Conservation (phyloP, 108 stramenopile genomes). For the Nitzschia inconspicua region DNA sequence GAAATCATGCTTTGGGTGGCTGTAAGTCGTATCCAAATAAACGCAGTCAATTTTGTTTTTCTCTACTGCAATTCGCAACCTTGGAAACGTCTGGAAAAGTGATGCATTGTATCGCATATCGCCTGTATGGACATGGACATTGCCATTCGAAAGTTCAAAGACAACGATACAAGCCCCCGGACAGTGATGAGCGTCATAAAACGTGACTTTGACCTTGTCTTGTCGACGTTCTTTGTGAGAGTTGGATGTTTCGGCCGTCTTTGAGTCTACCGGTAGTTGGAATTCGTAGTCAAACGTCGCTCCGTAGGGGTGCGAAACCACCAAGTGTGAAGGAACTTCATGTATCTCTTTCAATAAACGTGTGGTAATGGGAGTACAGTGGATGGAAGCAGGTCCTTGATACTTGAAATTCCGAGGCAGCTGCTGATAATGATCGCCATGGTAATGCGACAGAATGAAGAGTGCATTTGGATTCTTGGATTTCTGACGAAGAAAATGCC, state of each 20-base stretch:
- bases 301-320: constrained; percentile 48
- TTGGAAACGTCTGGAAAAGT: constrained; percentile 47
- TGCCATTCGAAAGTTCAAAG: constrained; percentile 32
- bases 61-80: constrained; percentile 26
- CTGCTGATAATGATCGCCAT: constrained; percentile 54
- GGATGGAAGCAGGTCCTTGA: constrained; percentile 51
- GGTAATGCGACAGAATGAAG: constrained; percentile 59
- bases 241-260: neutral
- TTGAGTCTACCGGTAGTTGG: neutral
- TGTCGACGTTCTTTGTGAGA: too few species aligned
- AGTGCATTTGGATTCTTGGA: constrained; percentile 16
- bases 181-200: constrained; percentile 73
- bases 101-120: constrained; percentile 67
- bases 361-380: constrained; percentile 62
- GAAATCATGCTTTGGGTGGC: constrained; percentile 63
- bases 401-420: constrained; percentile 44
- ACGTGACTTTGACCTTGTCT: constrained; percentile 35
- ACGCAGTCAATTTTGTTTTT: constrained; percentile 36
- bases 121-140: constrained; percentile 57
- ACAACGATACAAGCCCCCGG: constrained; percentile 66
- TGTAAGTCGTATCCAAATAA: constrained; percentile 68
- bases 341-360: constrained; percentile 40
- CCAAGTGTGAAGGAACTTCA: constrained; percentile 32
- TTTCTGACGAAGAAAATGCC: constrained; percentile 22
- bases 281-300: constrained; percentile 22